Conservation (phyloP, 805 yeast species). For the Lipomyces lipofer region DNA sequence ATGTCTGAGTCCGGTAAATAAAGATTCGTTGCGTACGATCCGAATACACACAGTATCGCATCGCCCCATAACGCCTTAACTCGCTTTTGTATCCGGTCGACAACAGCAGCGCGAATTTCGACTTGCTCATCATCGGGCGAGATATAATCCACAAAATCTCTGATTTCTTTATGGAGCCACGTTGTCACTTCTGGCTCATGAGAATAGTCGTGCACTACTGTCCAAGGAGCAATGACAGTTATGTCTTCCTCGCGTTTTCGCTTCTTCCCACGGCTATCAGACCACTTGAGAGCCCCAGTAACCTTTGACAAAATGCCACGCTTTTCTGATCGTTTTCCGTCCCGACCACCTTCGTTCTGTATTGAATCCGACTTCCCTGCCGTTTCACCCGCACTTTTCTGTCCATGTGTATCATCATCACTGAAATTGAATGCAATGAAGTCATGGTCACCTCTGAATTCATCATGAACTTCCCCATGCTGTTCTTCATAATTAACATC, state of each 20-base stretch:
- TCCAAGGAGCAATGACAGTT: constrained; percentile 61
- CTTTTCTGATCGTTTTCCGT: not conserved
- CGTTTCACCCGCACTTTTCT: not conserved
- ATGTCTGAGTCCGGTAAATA: constrained; percentile 95
- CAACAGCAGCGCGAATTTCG: constrained; percentile 61
- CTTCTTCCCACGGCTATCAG: constrained; percentile 13
- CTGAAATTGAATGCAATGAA: constrained; percentile 58
- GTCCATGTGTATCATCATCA: constrained; percentile 45
- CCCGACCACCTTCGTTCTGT: not conserved
- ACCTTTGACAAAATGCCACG: constrained; percentile 12
- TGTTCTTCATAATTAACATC: not conserved
- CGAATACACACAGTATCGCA: constrained; percentile 81
- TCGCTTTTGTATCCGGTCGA: constrained; percentile 56
- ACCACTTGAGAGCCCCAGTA: constrained; percentile 7
- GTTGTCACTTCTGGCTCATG: constrained; percentile 75
- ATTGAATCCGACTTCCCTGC: not conserved
- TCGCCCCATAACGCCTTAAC: constrained; percentile 68
- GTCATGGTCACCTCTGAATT: constrained; percentile 38
- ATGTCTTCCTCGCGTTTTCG: constrained; percentile 18
- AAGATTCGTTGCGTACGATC: constrained; percentile 90
- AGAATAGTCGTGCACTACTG: constrained; percentile 73
- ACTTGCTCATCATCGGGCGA: constrained; percentile 82
- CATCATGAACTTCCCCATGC: not conserved
- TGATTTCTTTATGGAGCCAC: constrained; percentile 84
- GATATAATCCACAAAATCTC: constrained; percentile 78